These are phyloP conservation scores for Cercospora sesami DNA, from an alignment of 2,329 filamentous ascomycete species.

Conservation along the genomic window DNA sequence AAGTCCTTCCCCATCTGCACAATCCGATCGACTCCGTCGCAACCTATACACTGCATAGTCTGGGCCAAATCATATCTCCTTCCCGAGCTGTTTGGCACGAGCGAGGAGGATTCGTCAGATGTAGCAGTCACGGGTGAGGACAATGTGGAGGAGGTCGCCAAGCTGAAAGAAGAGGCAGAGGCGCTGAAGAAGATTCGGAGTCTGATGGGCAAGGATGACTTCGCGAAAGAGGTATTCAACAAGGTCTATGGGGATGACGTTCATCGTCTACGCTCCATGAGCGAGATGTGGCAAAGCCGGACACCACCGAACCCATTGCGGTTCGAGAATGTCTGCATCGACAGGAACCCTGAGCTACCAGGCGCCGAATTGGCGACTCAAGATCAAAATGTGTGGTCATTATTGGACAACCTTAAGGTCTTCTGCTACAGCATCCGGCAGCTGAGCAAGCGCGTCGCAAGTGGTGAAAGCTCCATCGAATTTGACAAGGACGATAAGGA, in stretches of 20 bases:
- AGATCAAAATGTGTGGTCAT: constrained; percentile 77
- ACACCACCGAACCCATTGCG: constrained; percentile 71
- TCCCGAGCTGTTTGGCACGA: constrained; percentile 89
- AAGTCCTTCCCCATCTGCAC: constrained; percentile 97
- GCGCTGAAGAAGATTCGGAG: constrained; percentile 80
- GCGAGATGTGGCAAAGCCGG: constrained; percentile 93
- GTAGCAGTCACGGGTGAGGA: constrained; percentile 82
- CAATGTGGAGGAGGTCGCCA: constrained; percentile 84
- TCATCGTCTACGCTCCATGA: constrained; percentile 76
- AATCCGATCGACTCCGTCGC: constrained; percentile 91
- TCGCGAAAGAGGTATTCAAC: constrained; percentile 78
- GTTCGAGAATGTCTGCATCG: constrained; percentile 56
- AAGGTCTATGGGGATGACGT: constrained; percentile 92
- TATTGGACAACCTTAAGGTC: constrained; percentile 79
- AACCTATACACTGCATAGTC: constrained; percentile 97
- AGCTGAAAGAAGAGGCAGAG: constrained; percentile 78
- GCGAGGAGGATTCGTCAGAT: constrained; percentile 77
- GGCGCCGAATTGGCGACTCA: constrained; percentile 54
- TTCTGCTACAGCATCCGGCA: constrained; percentile 81
- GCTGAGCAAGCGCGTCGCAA: constrained; percentile 70
- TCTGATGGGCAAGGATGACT: constrained; percentile 75
- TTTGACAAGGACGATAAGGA: constrained; percentile 98
- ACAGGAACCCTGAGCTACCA: constrained; percentile 29
- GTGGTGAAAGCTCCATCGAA: constrained; percentile 63
- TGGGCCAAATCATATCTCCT: constrained; percentile 98